phyloP scores from a whole-genome alignment of 2,329 filamentous ascomycete species.

The Fusarium coffeatum region DNA sequence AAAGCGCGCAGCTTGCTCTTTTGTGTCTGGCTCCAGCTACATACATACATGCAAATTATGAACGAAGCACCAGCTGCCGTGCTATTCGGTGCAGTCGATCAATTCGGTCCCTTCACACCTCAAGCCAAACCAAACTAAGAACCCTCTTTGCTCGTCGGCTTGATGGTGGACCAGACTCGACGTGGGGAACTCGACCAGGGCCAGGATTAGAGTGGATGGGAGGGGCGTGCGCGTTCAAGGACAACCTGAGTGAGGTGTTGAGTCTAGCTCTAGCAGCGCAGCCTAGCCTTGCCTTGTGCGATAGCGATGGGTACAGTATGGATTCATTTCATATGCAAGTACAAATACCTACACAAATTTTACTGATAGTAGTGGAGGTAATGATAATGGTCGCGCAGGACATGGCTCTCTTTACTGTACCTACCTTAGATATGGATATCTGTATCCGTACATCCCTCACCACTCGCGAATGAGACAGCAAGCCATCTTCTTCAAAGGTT shows the following conservation, averaged over 20 bases:
- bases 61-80: slow-evolving; percentile 41
- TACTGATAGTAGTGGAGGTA: slow-evolving; percentile 23
- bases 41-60: slow-evolving; percentile 40
- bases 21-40: slow-evolving; percentile 32
- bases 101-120: slow-evolving; percentile 37
- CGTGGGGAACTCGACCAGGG: slow-evolving; percentile 37
- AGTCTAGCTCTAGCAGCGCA: neutral
- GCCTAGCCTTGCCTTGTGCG: neutral
- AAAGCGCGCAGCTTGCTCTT: slow-evolving; percentile 47
- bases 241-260: neutral
- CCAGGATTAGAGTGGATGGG: slow-evolving; percentile 25
- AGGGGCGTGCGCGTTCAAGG: slow-evolving; percentile 35
- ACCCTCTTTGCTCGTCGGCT: slow-evolving; percentile 27
- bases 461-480: neutral
- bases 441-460: neutral
- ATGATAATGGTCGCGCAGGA: neutral
- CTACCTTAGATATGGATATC: neutral
- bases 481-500: neutral
- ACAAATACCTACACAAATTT: slow-evolving; percentile 30
- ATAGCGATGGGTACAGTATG: slow-evolving; percentile 13
- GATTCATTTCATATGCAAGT: neutral
- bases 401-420: neutral
- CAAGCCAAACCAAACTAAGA: slow-evolving; percentile 39
- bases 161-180: slow-evolving; percentile 32
- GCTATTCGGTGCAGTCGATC: slow-evolving; percentile 28